Evolutionary conservation across 139 green algal genomes (phyloP), one percentile per base, ranked within the genome.

Genomic region (Raphidocelis subcapitata): DNA sequence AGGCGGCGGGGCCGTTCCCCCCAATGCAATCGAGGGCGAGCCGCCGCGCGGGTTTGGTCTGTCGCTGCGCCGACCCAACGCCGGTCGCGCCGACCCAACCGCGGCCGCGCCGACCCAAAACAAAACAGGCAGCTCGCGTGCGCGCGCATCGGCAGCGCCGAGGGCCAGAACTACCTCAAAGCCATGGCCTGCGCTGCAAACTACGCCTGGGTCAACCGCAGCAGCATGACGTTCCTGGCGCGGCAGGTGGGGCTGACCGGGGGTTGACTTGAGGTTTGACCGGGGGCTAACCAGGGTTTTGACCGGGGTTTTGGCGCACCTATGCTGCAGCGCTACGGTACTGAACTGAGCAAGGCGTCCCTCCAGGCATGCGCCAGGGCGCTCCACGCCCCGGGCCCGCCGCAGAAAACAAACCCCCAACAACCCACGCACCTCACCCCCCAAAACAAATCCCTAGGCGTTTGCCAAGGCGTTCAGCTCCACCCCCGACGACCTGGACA

Each of bases 121-220:
- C 41, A 20, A 49, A 49, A 49, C 8, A 49, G 84, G 32, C 92
- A 97, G 85, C 89, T 97, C 56, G 93, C 93, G 8, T 97, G 93
- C 69, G 91, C 91, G 0, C 84, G 85, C 63, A 96, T 97, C 62
- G 79, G 68, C 66, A 88, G 72, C 23, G 72, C 83, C 49, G 91
- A 92, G 78, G 79, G 89, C 2, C 41, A 94, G 79, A 80, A 93
- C 81, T 97, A 97, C 80, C 79, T 97, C n/a, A 79, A 82, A 15
- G 90, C 90, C 60, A 97, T 97, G 92, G 79, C 92, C 0, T 93
- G 86, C 80, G 93, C 93, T 16, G 92, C 93, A 59, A 97, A 97
- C 86, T 97, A 94, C 74, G 93, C 93, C 16, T 97, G 88, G 87
- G 92, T 96, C 28, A 97, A 97, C 86, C 82, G 93, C 46, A 86